These are phyloP conservation scores for Umbelopsis sp. DNA, from an alignment of 192 early-diverging fungal species.

Conservation along the genomic window DNA sequence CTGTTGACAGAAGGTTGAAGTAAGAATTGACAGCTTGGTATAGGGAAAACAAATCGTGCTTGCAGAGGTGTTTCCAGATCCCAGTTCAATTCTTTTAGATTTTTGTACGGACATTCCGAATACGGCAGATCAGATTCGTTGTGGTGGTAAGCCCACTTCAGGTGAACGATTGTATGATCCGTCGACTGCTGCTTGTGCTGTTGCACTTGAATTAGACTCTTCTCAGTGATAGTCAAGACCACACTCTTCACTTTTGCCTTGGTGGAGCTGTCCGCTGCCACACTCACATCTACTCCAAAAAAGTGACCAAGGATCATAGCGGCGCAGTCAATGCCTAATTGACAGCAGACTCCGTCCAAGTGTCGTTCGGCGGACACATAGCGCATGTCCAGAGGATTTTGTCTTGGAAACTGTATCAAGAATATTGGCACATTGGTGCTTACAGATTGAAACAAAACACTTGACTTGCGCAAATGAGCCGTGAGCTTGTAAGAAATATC, in stretches of 20 bases:
- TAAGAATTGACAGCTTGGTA: conserved; percentile 30
- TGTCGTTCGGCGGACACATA: conserved; percentile 4
- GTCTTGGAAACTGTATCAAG: background rate
- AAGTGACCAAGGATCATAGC: background rate
- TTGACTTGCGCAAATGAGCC: conserved; percentile 3
- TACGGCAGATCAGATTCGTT: background rate
- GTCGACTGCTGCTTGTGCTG: background rate
- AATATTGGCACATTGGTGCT: background rate
- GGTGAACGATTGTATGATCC: background rate
- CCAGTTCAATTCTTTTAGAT: conserved; percentile 28
- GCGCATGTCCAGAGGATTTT: background rate
- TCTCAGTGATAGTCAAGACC: background rate
- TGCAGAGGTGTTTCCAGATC: background rate
- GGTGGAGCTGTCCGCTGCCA: background rate
- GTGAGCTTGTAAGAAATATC: conserved; percentile 31
- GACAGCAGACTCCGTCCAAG: background rate
- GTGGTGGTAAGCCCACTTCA: conserved; percentile 8
- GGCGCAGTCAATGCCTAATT: background rate
- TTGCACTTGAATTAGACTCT: background rate
- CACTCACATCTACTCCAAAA: background rate
- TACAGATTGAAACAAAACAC: background rate
- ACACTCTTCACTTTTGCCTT: background rate
- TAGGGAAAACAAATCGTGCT: conserved; percentile 33
- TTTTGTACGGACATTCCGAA: background rate
- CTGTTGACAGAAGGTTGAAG: conserved; percentile 27